Conservation (phyloP, 306 rosid species). For the Trifolium pratense region DNA sequence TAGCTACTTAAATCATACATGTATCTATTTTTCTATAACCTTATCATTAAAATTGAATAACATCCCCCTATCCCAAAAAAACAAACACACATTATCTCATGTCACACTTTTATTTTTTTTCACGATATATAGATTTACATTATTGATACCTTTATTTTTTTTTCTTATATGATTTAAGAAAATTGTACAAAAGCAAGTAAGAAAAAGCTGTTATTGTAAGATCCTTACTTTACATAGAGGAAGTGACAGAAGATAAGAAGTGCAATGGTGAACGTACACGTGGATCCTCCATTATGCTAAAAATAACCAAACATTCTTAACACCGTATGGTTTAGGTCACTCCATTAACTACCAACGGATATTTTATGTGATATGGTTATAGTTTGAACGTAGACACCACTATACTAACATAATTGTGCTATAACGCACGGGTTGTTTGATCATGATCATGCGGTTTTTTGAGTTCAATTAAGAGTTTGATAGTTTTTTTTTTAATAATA, state of each 20-base stretch:
- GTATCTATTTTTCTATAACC: background rate
- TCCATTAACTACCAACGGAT: conserved; percentile 18
- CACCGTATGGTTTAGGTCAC: background rate
- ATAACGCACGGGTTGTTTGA: no score
- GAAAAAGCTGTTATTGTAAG: conserved; percentile 1
- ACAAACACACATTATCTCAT: conserved; percentile 7
- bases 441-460: no score
- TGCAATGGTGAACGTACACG: conserved; percentile 15
- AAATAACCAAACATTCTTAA: background rate
- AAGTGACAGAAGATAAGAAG: background rate
- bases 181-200: background rate
- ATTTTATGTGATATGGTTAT: background rate
- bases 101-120: conserved; percentile 2
- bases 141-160: background rate
- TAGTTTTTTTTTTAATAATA: no score
- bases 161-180: conserved; percentile 1
- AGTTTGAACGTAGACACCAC: no score
- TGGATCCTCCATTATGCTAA: background rate
- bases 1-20: background rate
- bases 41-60: background rate
- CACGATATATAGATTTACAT: background rate
- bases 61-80: background rate
- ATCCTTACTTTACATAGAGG: background rate
- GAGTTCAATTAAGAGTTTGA: no score
- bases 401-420: no score